phyloP scores from a whole-genome alignment of 2,329 filamentous ascomycete genomes.

The Aspergillus sergii region DNA sequence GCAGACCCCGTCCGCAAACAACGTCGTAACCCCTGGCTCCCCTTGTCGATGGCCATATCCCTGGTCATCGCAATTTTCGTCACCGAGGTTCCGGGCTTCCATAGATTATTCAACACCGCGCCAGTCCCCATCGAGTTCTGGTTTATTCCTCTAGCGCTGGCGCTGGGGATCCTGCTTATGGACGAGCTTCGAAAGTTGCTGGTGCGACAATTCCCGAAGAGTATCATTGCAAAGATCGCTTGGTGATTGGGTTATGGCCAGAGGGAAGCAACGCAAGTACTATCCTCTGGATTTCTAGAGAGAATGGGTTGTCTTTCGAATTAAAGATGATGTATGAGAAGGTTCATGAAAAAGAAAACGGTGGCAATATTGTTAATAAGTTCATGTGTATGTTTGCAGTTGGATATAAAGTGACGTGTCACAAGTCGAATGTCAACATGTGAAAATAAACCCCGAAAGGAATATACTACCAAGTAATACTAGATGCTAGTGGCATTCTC shows the following conservation, averaged over 20 bases:
- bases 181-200: constrained; percentile 57
- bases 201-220: constrained; percentile 51
- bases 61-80: constrained; percentile 58
- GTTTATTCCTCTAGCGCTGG: constrained; percentile 55
- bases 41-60: constrained; percentile 51
- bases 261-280: background rate
- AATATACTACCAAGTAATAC: background rate
- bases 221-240: constrained; percentile 50
- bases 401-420: background rate
- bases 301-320: background rate
- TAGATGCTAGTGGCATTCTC: background rate
- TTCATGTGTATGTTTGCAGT: background rate
- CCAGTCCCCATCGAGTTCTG: constrained; percentile 56
- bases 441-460: background rate
- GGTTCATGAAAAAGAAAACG: background rate
- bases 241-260: constrained; percentile 41
- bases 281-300: background rate
- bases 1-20: constrained; percentile 52
- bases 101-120: constrained; percentile 52
- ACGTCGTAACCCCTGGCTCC: constrained; percentile 55
- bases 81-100: constrained; percentile 55
- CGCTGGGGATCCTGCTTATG: constrained; percentile 53
- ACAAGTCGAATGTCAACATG: background rate
- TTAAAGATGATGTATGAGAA: background rate
- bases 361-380: background rate